Percentiles rank a stretch among this genome's conserved stretches.
Evolutionary conservation across 192 early-diverging fungal species (phyloP).

Genomic region (Coemansia asiatica): DNA sequence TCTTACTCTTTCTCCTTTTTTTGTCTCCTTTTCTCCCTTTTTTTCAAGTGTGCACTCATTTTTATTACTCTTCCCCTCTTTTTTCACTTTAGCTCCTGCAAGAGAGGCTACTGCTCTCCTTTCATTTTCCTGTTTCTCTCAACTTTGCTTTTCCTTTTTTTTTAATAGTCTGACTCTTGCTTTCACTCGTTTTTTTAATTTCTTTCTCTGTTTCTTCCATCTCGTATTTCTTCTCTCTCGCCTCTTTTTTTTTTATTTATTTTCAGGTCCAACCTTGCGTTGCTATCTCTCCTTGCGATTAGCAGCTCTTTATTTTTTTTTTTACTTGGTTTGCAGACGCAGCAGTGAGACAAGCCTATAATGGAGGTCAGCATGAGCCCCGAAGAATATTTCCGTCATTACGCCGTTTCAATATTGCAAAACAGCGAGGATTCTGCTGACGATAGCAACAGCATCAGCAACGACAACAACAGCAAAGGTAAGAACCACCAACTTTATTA

Average conservation of each 20-base stretch:
- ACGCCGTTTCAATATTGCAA: conserved; percentile 41
- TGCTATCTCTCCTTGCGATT: background rate
- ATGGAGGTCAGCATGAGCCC: conserved; percentile 45
- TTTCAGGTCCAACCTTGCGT: conserved; percentile 16
- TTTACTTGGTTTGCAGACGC: background rate
- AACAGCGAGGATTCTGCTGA: conserved; percentile 27
- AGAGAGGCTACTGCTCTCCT: background rate
- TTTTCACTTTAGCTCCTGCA: background rate
- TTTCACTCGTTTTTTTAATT: too few species aligned
- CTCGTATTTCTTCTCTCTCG: conserved; percentile 14
- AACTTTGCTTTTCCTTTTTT: conserved; percentile 5
- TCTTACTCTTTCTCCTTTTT: background rate
- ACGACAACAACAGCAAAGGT: conserved; percentile 26
- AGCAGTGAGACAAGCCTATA: background rate
- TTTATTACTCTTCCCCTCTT: background rate
- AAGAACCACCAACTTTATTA: background rate
- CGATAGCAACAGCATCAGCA: conserved; percentile 27
- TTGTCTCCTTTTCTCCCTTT: background rate
- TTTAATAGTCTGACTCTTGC: background rate
- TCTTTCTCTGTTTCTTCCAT: conserved; percentile 28
- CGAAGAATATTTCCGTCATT: conserved; percentile 53
- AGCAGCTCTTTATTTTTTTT: background rate
- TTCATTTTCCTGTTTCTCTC: conserved; percentile 1
- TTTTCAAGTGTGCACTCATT: background rate
- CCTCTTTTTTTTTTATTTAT: conserved; percentile 9